Conservation (phyloP, 2,329 filamentous ascomycete species). For the Rosellinia necatrix region DNA sequence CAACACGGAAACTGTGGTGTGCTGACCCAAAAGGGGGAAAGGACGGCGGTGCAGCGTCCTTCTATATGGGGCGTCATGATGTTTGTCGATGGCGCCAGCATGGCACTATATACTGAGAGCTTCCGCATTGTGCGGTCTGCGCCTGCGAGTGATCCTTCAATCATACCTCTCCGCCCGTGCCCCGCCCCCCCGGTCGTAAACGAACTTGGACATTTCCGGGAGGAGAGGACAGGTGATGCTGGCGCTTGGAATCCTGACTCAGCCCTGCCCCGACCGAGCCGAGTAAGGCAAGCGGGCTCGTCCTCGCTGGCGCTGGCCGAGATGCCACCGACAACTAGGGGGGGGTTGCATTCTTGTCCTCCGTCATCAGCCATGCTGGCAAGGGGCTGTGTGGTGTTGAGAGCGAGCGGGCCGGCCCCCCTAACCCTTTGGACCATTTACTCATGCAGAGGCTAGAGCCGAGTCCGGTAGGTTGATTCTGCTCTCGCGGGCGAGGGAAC, state of each 20-base stretch:
- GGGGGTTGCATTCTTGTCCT: too few species aligned
- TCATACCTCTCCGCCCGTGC: not conserved
- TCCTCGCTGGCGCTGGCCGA: not conserved
- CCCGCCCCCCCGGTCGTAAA: not conserved
- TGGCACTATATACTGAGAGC: not conserved
- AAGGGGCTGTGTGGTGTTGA: too few species aligned
- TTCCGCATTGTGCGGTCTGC: not conserved
- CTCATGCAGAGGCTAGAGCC: too few species aligned
- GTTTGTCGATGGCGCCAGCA: constrained; percentile 13
- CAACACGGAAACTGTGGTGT: not conserved
- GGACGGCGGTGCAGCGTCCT: not conserved
- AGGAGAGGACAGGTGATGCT: not conserved
- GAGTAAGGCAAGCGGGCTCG: not conserved
- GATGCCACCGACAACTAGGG: not conserved
- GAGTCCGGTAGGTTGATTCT: too few species aligned
- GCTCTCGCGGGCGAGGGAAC: too few species aligned
- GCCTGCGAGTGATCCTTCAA: not conserved
- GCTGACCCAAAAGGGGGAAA: not conserved
- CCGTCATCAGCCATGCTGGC: too few species aligned
- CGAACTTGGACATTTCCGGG: too few species aligned
- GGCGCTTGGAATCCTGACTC: not conserved
- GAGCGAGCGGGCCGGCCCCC: too few species aligned
- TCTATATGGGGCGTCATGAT: not conserved
- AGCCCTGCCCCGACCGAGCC: not conserved
- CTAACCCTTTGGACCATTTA: too few species aligned